Conservation (phyloP, 108 stramenopile genomes). For the Nitzschia putrida region DNA sequence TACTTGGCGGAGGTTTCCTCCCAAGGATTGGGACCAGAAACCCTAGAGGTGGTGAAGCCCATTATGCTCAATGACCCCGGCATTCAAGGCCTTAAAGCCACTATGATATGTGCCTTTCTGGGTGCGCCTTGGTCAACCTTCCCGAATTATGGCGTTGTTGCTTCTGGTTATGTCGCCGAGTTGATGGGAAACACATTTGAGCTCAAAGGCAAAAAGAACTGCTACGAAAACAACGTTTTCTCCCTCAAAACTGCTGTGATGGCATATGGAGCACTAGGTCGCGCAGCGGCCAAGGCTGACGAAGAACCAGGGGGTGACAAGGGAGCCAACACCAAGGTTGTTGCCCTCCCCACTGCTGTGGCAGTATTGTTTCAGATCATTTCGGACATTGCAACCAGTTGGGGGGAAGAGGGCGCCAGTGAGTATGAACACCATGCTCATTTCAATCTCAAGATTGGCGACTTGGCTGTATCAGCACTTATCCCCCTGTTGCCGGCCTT, state of each 20-base stretch:
- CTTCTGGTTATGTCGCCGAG: slow-evolving; percentile 32
- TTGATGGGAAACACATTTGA: slow-evolving; percentile 46
- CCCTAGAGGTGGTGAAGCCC: slow-evolving; percentile 26
- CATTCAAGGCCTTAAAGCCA: slow-evolving; percentile 39
- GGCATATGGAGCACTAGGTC: slow-evolving; percentile 31
- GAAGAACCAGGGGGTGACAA: not conserved
- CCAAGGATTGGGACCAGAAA: not conserved
- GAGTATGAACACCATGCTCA: slow-evolving; percentile 10
- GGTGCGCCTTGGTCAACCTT: slow-evolving; percentile 30
- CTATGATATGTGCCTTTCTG: slow-evolving; percentile 44
- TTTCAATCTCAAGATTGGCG: slow-evolving; percentile 35
- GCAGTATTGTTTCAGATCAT: slow-evolving; percentile 37
- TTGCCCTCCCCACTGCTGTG: slow-evolving; percentile 44
- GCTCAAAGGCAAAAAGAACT: slow-evolving; percentile 37
- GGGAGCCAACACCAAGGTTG: slow-evolving; percentile 24
- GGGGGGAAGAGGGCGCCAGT: slow-evolving; percentile 28
- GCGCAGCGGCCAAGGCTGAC: slow-evolving; percentile 36
- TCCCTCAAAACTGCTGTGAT: slow-evolving; percentile 28
- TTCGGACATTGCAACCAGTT: slow-evolving; percentile 25
- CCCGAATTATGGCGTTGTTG: slow-evolving; percentile 35
- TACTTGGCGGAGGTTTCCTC: slow-evolving; percentile 25
- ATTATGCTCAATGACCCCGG: slow-evolving; percentile 34
- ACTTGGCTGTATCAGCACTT: slow-evolving; percentile 30
- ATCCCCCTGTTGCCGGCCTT: slow-evolving; percentile 31
- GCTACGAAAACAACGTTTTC: slow-evolving; percentile 31